Conservation (phyloP, 225 moss, liverwort and hornwort species). For the Marchantia paleacea region DNA sequence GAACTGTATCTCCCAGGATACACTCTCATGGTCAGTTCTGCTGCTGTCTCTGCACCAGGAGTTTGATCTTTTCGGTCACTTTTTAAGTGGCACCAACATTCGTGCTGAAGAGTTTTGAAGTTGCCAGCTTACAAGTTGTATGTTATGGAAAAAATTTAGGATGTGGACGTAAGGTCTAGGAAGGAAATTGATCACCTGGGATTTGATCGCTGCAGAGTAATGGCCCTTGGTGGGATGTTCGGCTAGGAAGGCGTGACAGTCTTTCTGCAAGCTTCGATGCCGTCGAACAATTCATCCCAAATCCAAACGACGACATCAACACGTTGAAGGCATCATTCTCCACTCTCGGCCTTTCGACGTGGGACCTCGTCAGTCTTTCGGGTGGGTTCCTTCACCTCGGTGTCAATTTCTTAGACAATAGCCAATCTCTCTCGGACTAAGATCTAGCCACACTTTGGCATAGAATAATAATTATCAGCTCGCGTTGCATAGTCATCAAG, state of each 20-base stretch:
- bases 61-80: neutral
- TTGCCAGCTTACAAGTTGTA: neutral
- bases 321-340: neutral
- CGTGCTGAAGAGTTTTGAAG: neutral
- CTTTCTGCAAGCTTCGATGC: slow-evolving; percentile 25
- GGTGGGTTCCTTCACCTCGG: neutral
- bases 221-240: slow-evolving; percentile 56
- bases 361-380: neutral
- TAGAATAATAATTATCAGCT: neutral
- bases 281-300: neutral
- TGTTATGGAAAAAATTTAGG: too few species aligned
- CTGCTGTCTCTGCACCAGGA: neutral
- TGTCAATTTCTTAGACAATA: too few species aligned
- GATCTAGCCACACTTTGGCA: neutral
- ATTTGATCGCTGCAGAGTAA: slow-evolving; percentile 39
- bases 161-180: too few species aligned
- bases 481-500: too few species aligned
- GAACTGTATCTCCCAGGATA: neutral
- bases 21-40: neutral
- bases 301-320: neutral
- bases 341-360: neutral
- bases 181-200: too few species aligned
- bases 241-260: slow-evolving; percentile 68
- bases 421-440: too few species aligned
- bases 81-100: neutral